phyloP scores from a whole-genome alignment of 2,329 filamentous ascomycete species.

The Pseudogymnoascus sp. region DNA sequence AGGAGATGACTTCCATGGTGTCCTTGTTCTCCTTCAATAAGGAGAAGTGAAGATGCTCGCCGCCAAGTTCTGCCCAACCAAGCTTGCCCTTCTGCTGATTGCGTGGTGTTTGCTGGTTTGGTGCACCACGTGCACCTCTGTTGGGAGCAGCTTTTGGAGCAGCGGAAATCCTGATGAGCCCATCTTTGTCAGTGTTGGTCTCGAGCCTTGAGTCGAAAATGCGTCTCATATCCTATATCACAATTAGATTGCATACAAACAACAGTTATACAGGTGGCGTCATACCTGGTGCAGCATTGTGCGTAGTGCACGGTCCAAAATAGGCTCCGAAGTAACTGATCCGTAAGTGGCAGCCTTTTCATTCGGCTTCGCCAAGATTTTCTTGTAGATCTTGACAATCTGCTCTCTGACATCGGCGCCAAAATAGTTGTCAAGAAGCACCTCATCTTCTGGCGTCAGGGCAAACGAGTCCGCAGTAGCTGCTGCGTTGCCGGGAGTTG shows the following conservation, averaged over 20 bases:
- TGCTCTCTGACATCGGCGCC: conserved; percentile 39
- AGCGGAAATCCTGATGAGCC: conserved; percentile 49
- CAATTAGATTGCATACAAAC: background rate
- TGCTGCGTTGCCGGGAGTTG: background rate
- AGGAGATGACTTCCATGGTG: conserved; percentile 64
- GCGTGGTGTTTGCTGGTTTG: conserved; percentile 15
- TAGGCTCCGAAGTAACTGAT: conserved; percentile 41
- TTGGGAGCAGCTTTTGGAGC: conserved; percentile 27
- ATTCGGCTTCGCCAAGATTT: conserved; percentile 43
- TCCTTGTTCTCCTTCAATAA: conserved; percentile 73
- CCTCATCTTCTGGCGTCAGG: conserved; percentile 37
- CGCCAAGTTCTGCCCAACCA: conserved; percentile 58
- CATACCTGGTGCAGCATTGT: conserved; percentile 52
- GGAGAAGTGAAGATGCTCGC: conserved; percentile 64
- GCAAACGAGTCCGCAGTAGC: conserved; percentile 21
- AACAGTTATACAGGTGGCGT: background rate
- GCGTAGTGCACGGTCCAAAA: conserved; percentile 52
- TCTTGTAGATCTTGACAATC: conserved; percentile 47
- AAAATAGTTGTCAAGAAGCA: conserved; percentile 39
- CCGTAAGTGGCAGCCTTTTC: conserved; percentile 49
- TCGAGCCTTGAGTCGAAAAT: conserved; percentile 57
- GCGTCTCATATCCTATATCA: conserved; percentile 39
- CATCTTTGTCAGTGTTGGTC: conserved; percentile 50
- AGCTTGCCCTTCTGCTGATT: conserved; percentile 32
- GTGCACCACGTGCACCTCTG: conserved; percentile 13